Base-by-base conservation (phyloP, 441 rosid species). In the Euphorbia neoarborescens region DNA sequence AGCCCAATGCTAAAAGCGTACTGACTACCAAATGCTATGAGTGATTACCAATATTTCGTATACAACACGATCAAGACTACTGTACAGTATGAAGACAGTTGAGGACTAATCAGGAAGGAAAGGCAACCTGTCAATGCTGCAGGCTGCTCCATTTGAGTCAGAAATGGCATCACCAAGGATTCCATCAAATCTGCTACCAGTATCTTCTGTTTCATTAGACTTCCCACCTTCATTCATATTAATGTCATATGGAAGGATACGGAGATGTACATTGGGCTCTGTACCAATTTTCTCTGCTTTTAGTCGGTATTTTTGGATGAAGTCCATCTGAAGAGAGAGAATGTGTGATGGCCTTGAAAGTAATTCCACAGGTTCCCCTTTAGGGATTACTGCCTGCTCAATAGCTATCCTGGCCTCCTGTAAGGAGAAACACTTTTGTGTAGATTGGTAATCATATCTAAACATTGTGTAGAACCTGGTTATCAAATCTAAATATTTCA, bases 381-480 rank as follows among this genome's bases (percentile, higher is more conserved):
- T 81, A 8, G 89, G 91, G 64, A 93, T 87, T 57, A 90, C 96
- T 46, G 83, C 84, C 74, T 84, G 82, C 80, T 90, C 91, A 50
- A 89, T 85, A 3, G 94, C 92, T 68, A 90, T 77, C 72, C 96
- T 84, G 15, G 90, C 92, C 83, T 93, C 96, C 98, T 90, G 89
- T 62, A 78, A 64, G 20, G 24, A n/a, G 20, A 73, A 54, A 5
- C 8, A 61, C 24, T 63, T n/a, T 59, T 28, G 22, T 14, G 24
- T 6, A 38, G 9, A 38, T 2, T 14, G 9, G 70, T 66, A 30
- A 19, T 38, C 61, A 37, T 51, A 38, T 20, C 53, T 27, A 38
- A 64, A 71, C 38, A 62, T 54, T 7, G 20, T 19, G 10, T 63
- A 22, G 2, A 63, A 27, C 48, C 10, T 22, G 22, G 54, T 48